Evolutionary conservation across 164 flowering plant genomes (phyloP).

Genomic region (Liriodendron chinense): DNA sequence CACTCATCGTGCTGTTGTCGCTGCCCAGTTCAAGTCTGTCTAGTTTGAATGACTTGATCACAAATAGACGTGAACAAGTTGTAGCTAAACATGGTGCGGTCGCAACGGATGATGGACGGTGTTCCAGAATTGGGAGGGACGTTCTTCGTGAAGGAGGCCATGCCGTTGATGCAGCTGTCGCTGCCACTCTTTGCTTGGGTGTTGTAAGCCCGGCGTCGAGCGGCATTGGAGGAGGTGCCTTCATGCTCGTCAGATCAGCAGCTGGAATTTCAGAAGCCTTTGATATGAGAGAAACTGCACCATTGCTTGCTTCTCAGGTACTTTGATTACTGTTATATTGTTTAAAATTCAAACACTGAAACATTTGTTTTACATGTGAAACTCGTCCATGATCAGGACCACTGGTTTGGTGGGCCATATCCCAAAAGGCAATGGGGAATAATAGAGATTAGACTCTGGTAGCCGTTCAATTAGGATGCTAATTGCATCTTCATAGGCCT

Average conservation of each 20-base stretch:
- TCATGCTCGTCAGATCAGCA: conserved; percentile 40
- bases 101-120: conserved; percentile 58
- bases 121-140: conserved; percentile 50
- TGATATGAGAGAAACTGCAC: conserved; percentile 74
- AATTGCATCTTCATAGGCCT: too few species aligned
- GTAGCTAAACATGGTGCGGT: conserved; percentile 39
- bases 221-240: conserved; percentile 74
- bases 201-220: conserved; percentile 71
- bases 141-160: conserved; percentile 56
- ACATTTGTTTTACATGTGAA: not conserved
- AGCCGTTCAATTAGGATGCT: too few species aligned
- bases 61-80: conserved; percentile 25
- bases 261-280: conserved; percentile 42
- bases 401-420: too few species aligned
- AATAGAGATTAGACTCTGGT: too few species aligned
- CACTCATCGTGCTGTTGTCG: conserved; percentile 12
- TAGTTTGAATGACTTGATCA: not conserved
- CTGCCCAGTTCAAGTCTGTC: conserved; percentile 10
- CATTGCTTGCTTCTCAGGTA: conserved; percentile 53
- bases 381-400: too few species aligned
- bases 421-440: too few species aligned
- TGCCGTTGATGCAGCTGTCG: conserved; percentile 66
- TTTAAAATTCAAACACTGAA: not conserved
- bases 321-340: not conserved
- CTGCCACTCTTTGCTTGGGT: conserved; percentile 62